Base-by-base conservation (phyloP, 371 early-diverging fungal genomes). In the Synchytrium microbalum region DNA sequence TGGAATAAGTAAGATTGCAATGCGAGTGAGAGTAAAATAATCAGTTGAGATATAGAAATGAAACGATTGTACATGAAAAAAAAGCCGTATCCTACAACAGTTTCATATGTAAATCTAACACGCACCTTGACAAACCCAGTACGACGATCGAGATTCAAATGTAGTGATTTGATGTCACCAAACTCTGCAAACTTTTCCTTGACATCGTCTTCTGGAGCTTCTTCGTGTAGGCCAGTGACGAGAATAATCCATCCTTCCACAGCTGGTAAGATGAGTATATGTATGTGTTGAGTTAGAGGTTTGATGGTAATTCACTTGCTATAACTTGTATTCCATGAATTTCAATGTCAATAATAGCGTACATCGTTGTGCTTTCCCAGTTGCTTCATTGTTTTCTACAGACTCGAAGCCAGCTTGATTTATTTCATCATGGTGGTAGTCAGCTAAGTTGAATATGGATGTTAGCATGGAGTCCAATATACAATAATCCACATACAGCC, bases 221-320 rank as follows among this genome's bases (percentile, higher is more conserved):
- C 98, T 71, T 93, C 93, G 75, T 97, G 92, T 30, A 97, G 81
- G 27, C 89, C 89, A 2, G 93, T 92, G 13, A 91, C 88, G 56
- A 94, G 70, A 5, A 97, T 73, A 60, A 95, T 91, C 95, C 94
- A 97, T 32, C 98, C 98, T 72, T 97, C 96, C 56, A 95, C 81
- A 25, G 98, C 79, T 80, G 62, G 2, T 67, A 30, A 56, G 54
- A 60, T 71, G 25, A 58, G 32, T 8, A 2, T 0, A 58, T 13
- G 51, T 3, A 54, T 59, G 24, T 10, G 0, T 8, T 23, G 5
- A 63, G 33, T 33, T 23, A 62, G 32, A 24, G 13, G 46, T 53
- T 3, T 19, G n/a, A 27, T 25, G 13, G 54, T 31, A 13, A n/a
- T 14, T 25, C 14, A 38, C 56, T 54, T 28, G 14, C n/a, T n/a